These are phyloP conservation scores for Macrophomina pseudophaseolina DNA, from an alignment of 2,329 filamentous ascomycete genomes.

Conservation along the genomic window DNA sequence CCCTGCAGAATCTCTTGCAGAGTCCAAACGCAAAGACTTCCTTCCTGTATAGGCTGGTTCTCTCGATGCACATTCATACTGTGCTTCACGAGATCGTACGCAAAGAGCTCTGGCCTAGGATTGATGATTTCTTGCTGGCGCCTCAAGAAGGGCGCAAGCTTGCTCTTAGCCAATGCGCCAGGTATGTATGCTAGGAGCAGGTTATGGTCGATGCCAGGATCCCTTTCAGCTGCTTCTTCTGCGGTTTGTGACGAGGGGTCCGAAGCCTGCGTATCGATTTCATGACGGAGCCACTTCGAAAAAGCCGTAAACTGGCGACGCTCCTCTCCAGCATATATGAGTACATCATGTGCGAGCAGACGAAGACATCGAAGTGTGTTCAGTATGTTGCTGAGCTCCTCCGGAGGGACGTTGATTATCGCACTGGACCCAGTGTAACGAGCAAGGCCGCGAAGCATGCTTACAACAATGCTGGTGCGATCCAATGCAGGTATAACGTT, in stretches of 20 bases:
- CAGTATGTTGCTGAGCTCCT: slow-evolving; percentile 53
- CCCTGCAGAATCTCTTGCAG: slow-evolving; percentile 40
- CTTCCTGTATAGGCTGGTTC: slow-evolving; percentile 49
- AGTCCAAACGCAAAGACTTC: slow-evolving; percentile 48
- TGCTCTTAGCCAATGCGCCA: slow-evolving; percentile 69
- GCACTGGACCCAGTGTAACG: slow-evolving; percentile 74
- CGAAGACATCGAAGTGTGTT: slow-evolving; percentile 78
- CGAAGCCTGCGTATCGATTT: slow-evolving; percentile 78
- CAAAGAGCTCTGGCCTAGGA: slow-evolving; percentile 23
- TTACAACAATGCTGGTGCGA: slow-evolving; percentile 78
- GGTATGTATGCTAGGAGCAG: slow-evolving; percentile 80
- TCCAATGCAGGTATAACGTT: slow-evolving; percentile 89
- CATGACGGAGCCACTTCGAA: slow-evolving; percentile 80
- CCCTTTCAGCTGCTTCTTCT: slow-evolving; percentile 78
- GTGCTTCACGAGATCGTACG: slow-evolving; percentile 41
- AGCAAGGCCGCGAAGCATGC: slow-evolving; percentile 81
- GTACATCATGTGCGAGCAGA: slow-evolving; percentile 73
- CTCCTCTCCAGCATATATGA: slow-evolving; percentile 75
- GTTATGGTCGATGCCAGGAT: slow-evolving; percentile 74
- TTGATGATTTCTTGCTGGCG: slow-evolving; percentile 43
- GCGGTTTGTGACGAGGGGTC: slow-evolving; percentile 59
- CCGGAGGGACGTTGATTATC: slow-evolving; percentile 57
- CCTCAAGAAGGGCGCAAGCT: slow-evolving; percentile 65
- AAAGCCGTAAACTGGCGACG: slow-evolving; percentile 78
- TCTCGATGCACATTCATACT: slow-evolving; percentile 44